Conservation (phyloP, 441 rosid genomes). For the Capsella rubella region DNA sequence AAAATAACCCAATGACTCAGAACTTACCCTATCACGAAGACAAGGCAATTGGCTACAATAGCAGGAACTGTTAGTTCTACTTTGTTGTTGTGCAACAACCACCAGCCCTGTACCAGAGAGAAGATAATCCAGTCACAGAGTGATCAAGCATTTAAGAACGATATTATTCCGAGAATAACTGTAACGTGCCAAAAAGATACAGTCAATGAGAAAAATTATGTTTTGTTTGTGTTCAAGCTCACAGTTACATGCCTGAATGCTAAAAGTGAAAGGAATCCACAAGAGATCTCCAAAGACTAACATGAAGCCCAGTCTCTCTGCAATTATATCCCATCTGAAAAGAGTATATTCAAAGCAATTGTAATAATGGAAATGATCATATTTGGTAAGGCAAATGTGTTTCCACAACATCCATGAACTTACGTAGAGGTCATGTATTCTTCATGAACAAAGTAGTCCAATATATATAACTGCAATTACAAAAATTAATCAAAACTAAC, state of each 20-base stretch:
- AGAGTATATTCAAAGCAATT: not conserved
- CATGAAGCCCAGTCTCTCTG: slow-evolving; percentile 96
- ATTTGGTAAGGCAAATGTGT: not conserved
- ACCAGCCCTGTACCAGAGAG: slow-evolving; percentile 74
- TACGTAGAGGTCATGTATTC: slow-evolving; percentile 96
- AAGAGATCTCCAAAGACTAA: slow-evolving; percentile 92
- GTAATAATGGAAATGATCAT: not conserved
- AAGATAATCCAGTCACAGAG: slow-evolving; percentile 28
- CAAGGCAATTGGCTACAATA: slow-evolving; percentile 61
- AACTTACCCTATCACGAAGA: slow-evolving; percentile 79
- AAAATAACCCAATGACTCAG: not conserved
- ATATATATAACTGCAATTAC: slow-evolving; percentile 68
- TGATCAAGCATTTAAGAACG: slow-evolving; percentile 24
- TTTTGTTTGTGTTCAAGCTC: slow-evolving; percentile 12
- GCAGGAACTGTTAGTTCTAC: slow-evolving; percentile 71
- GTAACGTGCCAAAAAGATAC: slow-evolving; percentile 1
- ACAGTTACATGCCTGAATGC: slow-evolving; percentile 78
- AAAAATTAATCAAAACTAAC: slow-evolving; percentile 22
- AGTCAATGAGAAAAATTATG: not conserved
- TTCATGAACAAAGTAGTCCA: slow-evolving; percentile 84
- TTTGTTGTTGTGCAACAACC: slow-evolving; percentile 84
- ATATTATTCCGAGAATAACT: not conserved
- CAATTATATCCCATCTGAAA: slow-evolving; percentile 93
- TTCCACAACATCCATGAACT: slow-evolving; percentile 46
- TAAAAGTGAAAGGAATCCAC: slow-evolving; percentile 96